phyloP scores from a whole-genome alignment of 1,284 basidiomycete genomes.

The Porodaedalea pini region DNA sequence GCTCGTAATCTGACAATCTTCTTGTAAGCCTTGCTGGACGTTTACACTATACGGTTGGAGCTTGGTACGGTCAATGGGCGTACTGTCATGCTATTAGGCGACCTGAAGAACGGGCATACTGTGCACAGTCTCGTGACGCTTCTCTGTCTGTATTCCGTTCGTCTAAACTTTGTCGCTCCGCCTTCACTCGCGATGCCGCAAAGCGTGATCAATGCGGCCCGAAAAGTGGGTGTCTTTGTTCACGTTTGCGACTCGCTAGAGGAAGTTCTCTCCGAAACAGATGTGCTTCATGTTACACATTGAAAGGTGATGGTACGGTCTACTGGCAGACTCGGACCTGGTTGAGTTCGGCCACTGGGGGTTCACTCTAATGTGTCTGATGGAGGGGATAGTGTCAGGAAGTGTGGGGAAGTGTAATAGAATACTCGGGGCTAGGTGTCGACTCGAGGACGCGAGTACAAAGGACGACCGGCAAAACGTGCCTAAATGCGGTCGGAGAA shows the following conservation, averaged over 20 bases:
- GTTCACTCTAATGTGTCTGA: no score
- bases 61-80: constrained; percentile 97
- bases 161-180: constrained; percentile 95
- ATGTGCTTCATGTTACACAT: constrained; percentile 96
- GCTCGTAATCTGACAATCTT: not conserved
- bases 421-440: no score
- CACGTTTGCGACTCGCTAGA: constrained; percentile 83
- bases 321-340: no score
- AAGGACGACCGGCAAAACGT: no score
- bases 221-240: constrained; percentile 77
- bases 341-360: no score
- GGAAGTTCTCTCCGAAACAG: constrained; percentile 88
- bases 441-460: no score
- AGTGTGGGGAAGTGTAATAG: no score
- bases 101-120: constrained; percentile 97
- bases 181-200: constrained; percentile 90
- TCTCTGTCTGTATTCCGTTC: constrained; percentile 89
- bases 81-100: constrained; percentile 94
- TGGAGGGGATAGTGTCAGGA: no score
- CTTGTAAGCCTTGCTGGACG: constrained; percentile 79
- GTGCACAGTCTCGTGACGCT: constrained; percentile 95
- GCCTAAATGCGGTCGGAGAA: no score
- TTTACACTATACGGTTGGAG: constrained; percentile 97
- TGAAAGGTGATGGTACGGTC: no score
- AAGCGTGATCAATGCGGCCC: constrained; percentile 77